Evolutionary conservation across 202 grass and related monocot genomes (phyloP), one percentile per base, ranked within the genome.

Genomic region (Digitaria exilis): DNA sequence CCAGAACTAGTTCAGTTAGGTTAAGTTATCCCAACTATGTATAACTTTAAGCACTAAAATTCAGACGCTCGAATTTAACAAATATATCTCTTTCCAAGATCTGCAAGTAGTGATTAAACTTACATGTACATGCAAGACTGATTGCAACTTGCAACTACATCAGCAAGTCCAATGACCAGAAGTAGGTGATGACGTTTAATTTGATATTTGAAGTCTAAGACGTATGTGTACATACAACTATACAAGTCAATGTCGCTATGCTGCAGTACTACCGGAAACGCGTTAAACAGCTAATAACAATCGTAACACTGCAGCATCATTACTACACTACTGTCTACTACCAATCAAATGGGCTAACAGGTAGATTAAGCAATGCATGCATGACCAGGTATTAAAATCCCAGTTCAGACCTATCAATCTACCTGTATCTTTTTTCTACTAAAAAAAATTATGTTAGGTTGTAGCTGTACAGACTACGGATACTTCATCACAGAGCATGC

Each of bases 321-420:
- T 32, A 50, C 55, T 58, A 60, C 12, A 80, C 62, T 65, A 37
- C 12, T 54, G 60, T 67, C 62, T 65, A 37, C 12, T 54, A 51
- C 18, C 31, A 75, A 75, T 48, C 58, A 76, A 76, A 37, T 67
- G 30, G 0, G 2, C 15, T 54, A 56, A 22, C 30, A 55, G 45
- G 34, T 18, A 62, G 3, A 67, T 25, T 26, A 79, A 65, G 75
- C 18, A 77, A 80, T 63, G 44, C 77, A 71, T 63, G 14, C 46
- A 67, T 72, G 25, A 41, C 62, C 8, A 24, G 16, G 60, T 37
- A 62, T 73, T 78, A 29, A 78, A 68, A 79, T 86, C 59, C 67
- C 67, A 82, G 66, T 74, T 37, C 41, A 90, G 37, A 83, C 65
- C 79, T 78, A 89, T 45, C 48, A 86, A 42, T 17, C 57, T 34